Base-by-base conservation (phyloP, 179 eudicot species). In the Nepenthes alata region DNA sequence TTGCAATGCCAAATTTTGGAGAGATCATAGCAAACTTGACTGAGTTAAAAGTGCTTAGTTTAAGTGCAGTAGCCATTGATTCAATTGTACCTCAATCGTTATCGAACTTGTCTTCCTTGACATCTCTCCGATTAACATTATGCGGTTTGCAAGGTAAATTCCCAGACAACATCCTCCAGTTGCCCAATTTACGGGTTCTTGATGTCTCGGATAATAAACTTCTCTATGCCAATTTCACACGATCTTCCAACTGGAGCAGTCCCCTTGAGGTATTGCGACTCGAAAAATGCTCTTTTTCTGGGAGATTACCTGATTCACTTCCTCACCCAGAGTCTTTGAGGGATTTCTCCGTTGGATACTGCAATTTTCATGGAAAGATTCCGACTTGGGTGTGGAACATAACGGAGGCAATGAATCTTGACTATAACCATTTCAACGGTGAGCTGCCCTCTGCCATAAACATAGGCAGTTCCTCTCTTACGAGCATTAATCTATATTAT, bases 241-340 rank as follows among this genome's bases (percentile, higher is more conserved):
- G 25, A 16, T 16, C 25, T 16, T 16, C 25, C 25, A 16, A 16
- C 0, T 16, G 59, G 49, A 48, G 16, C 50, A 45, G 11, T 47
- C 59, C 45, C 5, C 58, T 70, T 1, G 52, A 61, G 71, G 41
- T 35, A 8, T 13, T 70, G 11, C 34, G 6, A 3, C 59, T 70
- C 35, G 4, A 7, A 0, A 0, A 1, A 0, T 53, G 60, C 2
- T 38, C 58, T 44, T 39, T 75, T 5, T 2, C 53, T 0, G 67
- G 79, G 3, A 6, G 51, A 52, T 36, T 75, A 38, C 72, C 79
- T 0, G 38, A 67, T 8, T 55, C 75, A 10, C 9, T 63, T 35
- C 15, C 6, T 3, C 10, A 48, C n/a, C 52, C n/a, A 3, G n/a
- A 6, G 10, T 48, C 52, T 8, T 47, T 47, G 11, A 47, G 49